Evolutionary conservation across 2,329 filamentous ascomycete species (phyloP).

Genomic region (Corinectria fuckeliana): DNA sequence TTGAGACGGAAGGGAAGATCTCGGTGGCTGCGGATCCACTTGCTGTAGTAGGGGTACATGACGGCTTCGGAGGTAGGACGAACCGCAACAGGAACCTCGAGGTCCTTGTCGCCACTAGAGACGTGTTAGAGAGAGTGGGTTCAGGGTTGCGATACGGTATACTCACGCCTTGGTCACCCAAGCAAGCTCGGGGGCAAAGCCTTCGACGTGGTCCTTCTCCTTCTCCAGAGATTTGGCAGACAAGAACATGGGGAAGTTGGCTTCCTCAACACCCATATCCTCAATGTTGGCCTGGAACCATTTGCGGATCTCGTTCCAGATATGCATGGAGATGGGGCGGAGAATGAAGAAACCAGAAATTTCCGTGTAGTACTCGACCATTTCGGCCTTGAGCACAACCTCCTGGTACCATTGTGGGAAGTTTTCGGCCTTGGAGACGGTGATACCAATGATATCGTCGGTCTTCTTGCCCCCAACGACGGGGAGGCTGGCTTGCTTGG

Average conservation of each 20-base stretch:
- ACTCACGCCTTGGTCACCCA: slow-evolving; percentile 85
- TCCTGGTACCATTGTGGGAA: slow-evolving; percentile 98
- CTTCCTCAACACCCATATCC: slow-evolving; percentile 90
- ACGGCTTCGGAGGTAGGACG: slow-evolving; percentile 76
- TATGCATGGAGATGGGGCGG: slow-evolving; percentile 72
- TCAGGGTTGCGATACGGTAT: neutral
- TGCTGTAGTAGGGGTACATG: slow-evolving; percentile 95
- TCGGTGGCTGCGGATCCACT: slow-evolving; percentile 96
- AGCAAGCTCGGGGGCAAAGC: slow-evolving; percentile 92
- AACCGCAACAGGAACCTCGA: slow-evolving; percentile 79
- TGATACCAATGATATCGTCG: slow-evolving; percentile 84
- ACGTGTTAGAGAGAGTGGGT: slow-evolving; percentile 19
- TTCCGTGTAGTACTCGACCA: slow-evolving; percentile 95
- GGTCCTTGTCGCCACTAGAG: slow-evolving; percentile 82
- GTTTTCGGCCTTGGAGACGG: slow-evolving; percentile 82
- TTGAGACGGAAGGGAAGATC: slow-evolving; percentile 94
- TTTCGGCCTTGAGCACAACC: slow-evolving; percentile 93
- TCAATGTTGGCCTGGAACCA: slow-evolving; percentile 81
- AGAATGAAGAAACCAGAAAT: slow-evolving; percentile 98
- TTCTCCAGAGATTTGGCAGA: slow-evolving; percentile 84
- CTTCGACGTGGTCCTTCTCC: slow-evolving; percentile 97
- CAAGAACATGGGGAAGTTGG: slow-evolving; percentile 96
- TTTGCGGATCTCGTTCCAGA: slow-evolving; percentile 70
- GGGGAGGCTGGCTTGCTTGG: slow-evolving; percentile 58
- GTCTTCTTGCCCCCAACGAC: slow-evolving; percentile 66